phyloP scores from a whole-genome alignment of 2,329 filamentous ascomycete species.

The Cytospora chrysosperma region DNA sequence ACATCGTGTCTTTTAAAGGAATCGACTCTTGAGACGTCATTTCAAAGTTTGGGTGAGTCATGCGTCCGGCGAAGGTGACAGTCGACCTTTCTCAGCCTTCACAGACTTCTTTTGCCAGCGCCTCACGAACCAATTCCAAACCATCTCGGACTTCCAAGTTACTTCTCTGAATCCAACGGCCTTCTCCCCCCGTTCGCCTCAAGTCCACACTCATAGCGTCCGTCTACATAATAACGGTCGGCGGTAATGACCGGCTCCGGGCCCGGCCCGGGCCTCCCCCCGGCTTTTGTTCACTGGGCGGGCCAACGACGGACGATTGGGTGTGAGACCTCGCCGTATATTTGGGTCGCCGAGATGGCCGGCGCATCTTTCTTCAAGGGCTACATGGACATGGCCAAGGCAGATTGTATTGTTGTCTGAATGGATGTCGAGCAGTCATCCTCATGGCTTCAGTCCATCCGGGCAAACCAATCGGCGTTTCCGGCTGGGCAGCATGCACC shows the following conservation, averaged over 20 bases:
- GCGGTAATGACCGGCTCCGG: background rate
- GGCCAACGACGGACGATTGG: background rate
- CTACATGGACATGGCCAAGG: too few relatives aligned
- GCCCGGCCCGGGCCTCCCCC: background rate
- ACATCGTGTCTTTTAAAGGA: background rate
- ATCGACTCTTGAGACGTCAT: background rate
- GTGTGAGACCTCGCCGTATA: background rate
- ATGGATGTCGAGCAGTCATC: too few relatives aligned
- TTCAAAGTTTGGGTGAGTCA: background rate
- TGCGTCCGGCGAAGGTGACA: background rate
- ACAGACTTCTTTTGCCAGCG: too few relatives aligned
- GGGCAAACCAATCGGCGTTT: too few relatives aligned
- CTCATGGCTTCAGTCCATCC: too few relatives aligned
- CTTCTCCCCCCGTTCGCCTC: background rate
- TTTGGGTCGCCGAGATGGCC: background rate
- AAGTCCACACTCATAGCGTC: background rate
- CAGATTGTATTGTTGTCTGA: too few relatives aligned
- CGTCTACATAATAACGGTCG: background rate
- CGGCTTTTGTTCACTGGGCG: background rate
- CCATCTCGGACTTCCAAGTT: background rate
- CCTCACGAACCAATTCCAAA: too few relatives aligned
- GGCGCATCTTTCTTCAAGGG: background rate
- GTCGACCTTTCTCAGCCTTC: background rate
- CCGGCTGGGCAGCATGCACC: too few relatives aligned
- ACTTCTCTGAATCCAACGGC: background rate